Conservation (phyloP, 2,329 filamentous ascomycete species). For the Stagonosporopsis vannaccii region DNA sequence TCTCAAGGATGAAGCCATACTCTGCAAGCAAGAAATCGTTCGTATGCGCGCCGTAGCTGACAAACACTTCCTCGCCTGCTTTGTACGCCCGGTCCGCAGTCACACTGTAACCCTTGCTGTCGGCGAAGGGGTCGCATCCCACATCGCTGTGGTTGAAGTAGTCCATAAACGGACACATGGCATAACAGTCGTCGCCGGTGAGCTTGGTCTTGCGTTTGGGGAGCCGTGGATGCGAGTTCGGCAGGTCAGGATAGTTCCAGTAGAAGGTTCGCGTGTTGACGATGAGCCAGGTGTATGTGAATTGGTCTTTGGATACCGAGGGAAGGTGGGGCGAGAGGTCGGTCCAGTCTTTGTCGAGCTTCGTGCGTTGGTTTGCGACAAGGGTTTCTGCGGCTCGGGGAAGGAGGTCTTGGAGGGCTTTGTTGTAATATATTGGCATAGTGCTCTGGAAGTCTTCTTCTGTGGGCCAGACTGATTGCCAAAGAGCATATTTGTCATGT, state of each 20-base stretch:
- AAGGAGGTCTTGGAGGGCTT: slow-evolving; percentile 49
- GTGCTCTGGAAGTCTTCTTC: slow-evolving; percentile 64
- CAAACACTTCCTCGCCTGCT: slow-evolving; percentile 69
- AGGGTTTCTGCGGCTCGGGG: slow-evolving; percentile 52
- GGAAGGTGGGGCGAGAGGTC: slow-evolving; percentile 55
- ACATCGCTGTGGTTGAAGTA: slow-evolving; percentile 68
- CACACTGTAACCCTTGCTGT: slow-evolving; percentile 62
- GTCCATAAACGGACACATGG: slow-evolving; percentile 75
- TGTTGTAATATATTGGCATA: slow-evolving; percentile 65
- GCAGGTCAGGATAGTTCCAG: slow-evolving; percentile 55
- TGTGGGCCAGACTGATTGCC: slow-evolving; percentile 73
- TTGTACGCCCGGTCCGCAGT: slow-evolving; percentile 60
- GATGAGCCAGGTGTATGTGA: slow-evolving; percentile 66
- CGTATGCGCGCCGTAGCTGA: slow-evolving; percentile 73
- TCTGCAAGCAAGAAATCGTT: slow-evolving; percentile 77
- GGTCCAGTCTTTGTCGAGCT: slow-evolving; percentile 61
- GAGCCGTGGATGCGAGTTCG: slow-evolving; percentile 51
- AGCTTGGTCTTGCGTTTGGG: slow-evolving; percentile 51
- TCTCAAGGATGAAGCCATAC: slow-evolving; percentile 60
- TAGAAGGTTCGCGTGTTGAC: slow-evolving; percentile 68
- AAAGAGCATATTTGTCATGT: slow-evolving; percentile 60
- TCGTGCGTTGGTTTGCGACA: slow-evolving; percentile 63
- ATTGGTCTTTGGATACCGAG: slow-evolving; percentile 52
- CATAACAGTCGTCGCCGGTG: slow-evolving; percentile 66
- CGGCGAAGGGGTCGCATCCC: slow-evolving; percentile 62